Percentiles rank a stretch among this genome's conserved stretches.
These are phyloP conservation scores for Talaromyces sp. DNA, from an alignment of 2,329 filamentous ascomycete species.

Conservation along the genomic window DNA sequence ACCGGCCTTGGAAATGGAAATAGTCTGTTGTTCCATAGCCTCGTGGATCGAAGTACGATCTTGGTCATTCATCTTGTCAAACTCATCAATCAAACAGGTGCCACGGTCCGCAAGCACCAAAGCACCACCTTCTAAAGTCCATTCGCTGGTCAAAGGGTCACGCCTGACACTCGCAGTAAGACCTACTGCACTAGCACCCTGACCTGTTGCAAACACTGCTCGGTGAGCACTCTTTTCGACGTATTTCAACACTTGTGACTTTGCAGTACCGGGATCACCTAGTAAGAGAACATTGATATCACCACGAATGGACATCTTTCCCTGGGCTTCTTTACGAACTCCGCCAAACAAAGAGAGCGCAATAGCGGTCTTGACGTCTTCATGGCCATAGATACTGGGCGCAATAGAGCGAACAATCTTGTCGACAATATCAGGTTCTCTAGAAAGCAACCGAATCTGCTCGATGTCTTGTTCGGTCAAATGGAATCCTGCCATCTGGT, in stretches of 20 bases:
- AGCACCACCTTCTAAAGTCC: slow-evolving; percentile 94
- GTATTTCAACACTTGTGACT: slow-evolving; percentile 96
- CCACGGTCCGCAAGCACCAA: slow-evolving; percentile 91
- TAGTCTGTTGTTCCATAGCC: slow-evolving; percentile 99
- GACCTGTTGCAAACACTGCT: slow-evolving; percentile 94
- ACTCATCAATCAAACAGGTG: slow-evolving; percentile 95
- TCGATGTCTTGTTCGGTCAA: slow-evolving; percentile 94
- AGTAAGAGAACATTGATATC: slow-evolving; percentile 97
- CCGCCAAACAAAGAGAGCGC: slow-evolving; percentile 92
- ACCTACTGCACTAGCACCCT: slow-evolving; percentile 95
- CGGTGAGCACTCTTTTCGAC: slow-evolving; percentile 96
- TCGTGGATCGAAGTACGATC: slow-evolving; percentile 98
- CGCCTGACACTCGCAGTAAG: slow-evolving; percentile 92
- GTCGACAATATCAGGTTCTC: slow-evolving; percentile 86
- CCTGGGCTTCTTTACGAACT: slow-evolving; percentile 84
- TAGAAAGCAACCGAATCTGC: slow-evolving; percentile 77
- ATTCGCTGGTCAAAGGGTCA: slow-evolving; percentile 91
- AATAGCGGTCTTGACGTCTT: slow-evolving; percentile 94
- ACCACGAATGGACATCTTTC: slow-evolving; percentile 83
- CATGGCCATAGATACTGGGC: slow-evolving; percentile 94
- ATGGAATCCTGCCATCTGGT: slow-evolving; percentile 93
- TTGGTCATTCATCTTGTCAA: slow-evolving; percentile 99
- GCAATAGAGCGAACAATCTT: slow-evolving; percentile 91
- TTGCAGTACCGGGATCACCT: slow-evolving; percentile 94
- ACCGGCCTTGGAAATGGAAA: slow-evolving; percentile 96